Evolutionary conservation across 257 asterid genomes (phyloP).

Genomic region (Verbascum thapsus): DNA sequence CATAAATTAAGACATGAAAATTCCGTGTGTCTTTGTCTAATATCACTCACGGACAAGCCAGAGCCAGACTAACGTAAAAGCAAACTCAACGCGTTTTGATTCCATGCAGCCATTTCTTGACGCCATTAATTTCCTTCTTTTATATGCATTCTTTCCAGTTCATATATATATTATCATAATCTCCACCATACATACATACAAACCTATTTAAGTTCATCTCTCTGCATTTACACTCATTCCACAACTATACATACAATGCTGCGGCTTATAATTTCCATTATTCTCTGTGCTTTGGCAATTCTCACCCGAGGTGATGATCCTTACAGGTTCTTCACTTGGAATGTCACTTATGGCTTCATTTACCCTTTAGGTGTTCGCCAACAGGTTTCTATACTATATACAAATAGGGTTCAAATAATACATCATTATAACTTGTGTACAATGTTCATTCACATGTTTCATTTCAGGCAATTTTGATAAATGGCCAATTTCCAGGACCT

Average conservation of each 20-base stretch:
- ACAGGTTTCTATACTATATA: conserved; percentile 41
- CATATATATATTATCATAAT: conserved; percentile 21
- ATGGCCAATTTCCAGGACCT: conserved; percentile 88
- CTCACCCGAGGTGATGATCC: conserved; percentile 53
- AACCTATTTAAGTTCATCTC: conserved; percentile 15
- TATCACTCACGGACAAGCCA: conserved; percentile 51
- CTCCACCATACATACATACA: conserved; percentile 29
- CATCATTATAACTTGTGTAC: too few species aligned
- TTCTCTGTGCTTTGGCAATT: conserved; percentile 24
- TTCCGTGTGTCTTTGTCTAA: conserved; percentile 46
- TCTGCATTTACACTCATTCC: background rate
- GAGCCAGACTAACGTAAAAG: conserved; percentile 24
- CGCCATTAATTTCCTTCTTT: conserved; percentile 31
- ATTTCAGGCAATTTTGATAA: conserved; percentile 68
- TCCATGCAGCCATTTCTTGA: conserved; percentile 16
- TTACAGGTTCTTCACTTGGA: conserved; percentile 63
- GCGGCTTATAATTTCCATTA: conserved; percentile 14
- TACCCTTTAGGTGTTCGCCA: conserved; percentile 70
- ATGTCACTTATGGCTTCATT: conserved; percentile 57
- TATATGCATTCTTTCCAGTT: conserved; percentile 42
- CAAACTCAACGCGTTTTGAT: too few species aligned
- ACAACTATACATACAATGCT: conserved; percentile 28
- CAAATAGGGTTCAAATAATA: too few species aligned
- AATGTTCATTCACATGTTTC: too few species aligned
- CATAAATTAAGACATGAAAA: conserved; percentile 38